Conservation (phyloP, 108 stramenopile species). For the Fragilaria crotonensis region DNA sequence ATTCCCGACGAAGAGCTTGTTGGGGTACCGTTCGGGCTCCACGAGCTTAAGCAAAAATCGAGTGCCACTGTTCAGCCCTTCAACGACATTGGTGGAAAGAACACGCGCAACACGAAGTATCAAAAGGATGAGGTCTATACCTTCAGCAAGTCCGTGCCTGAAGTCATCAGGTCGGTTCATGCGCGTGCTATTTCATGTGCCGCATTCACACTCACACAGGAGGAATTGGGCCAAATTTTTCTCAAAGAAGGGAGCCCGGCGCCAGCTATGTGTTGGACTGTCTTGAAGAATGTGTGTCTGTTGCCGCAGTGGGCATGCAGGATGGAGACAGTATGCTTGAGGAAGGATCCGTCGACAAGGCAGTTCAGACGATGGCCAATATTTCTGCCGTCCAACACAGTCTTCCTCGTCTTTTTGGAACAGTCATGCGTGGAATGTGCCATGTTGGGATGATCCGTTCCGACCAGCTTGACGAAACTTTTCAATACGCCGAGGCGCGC, state of each 20-base stretch:
- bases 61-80: constrained; percentile 1
- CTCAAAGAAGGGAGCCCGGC: constrained; percentile 66
- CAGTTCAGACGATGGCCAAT: constrained; percentile 85
- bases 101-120: not conserved
- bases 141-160: constrained; percentile 74
- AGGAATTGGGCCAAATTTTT: constrained; percentile 85
- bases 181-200: constrained; percentile 80
- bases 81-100: constrained; percentile 16
- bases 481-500: constrained; percentile 77
- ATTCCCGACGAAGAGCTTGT: constrained; percentile 71
- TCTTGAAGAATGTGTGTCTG: constrained; percentile 78
- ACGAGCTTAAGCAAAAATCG: constrained; percentile 53
- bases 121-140: constrained; percentile 63
- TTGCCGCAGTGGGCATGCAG: constrained; percentile 82
- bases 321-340: constrained; percentile 64
- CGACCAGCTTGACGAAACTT: constrained; percentile 79
- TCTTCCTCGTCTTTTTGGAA: constrained; percentile 79
- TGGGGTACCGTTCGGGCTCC: constrained; percentile 76
- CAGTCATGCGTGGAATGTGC: constrained; percentile 82
- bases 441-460: constrained; percentile 78
- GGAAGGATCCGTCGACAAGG: constrained; percentile 77
- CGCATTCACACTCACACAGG: constrained; percentile 77
- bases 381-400: constrained; percentile 73
- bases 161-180: constrained; percentile 76
- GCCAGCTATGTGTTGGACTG: constrained; percentile 85